phyloP scores from a whole-genome alignment of 345 rosid species.

The Aquilaria malaccensis region DNA sequence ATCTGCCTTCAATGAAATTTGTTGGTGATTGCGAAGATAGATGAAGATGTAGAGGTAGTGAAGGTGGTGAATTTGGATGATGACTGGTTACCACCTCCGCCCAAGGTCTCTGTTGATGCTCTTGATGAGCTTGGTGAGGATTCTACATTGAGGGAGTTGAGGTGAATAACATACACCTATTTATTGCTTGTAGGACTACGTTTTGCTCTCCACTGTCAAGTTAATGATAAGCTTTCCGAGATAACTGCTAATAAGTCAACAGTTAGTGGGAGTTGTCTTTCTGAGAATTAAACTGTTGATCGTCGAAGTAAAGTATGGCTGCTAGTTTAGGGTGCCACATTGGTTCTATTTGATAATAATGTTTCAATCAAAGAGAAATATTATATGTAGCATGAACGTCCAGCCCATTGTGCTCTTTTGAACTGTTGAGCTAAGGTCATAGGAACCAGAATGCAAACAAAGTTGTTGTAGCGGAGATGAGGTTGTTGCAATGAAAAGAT shows the following conservation, averaged over 20 bases:
- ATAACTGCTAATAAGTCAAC: neutral
- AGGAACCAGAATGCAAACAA: too few species aligned
- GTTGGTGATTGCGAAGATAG: constrained; percentile 12
- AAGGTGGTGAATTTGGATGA: constrained; percentile 37
- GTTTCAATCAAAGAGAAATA: too few species aligned
- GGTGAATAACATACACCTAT: constrained; percentile 28
- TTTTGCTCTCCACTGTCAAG: neutral
- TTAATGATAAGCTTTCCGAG: too few species aligned
- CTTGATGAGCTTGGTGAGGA: constrained; percentile 34
- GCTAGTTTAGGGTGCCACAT: too few species aligned
- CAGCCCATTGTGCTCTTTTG: too few species aligned
- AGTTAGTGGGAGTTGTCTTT: neutral
- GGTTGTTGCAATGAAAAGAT: too few species aligned
- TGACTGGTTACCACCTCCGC: constrained; percentile 75
- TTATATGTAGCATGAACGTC: too few species aligned
- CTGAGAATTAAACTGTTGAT: neutral
- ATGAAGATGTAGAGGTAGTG: constrained; percentile 29
- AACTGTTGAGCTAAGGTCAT: too few species aligned
- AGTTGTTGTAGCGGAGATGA: too few species aligned
- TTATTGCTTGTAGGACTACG: neutral
- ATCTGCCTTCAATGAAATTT: neutral
- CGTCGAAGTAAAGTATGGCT: too few species aligned
- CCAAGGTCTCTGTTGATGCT: constrained; percentile 25
- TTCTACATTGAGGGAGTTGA: constrained; percentile 54
- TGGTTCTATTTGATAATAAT: too few species aligned